Evolutionary conservation across 2,329 filamentous ascomycete species (phyloP).

Genomic region (Colletotrichum aenigma): DNA sequence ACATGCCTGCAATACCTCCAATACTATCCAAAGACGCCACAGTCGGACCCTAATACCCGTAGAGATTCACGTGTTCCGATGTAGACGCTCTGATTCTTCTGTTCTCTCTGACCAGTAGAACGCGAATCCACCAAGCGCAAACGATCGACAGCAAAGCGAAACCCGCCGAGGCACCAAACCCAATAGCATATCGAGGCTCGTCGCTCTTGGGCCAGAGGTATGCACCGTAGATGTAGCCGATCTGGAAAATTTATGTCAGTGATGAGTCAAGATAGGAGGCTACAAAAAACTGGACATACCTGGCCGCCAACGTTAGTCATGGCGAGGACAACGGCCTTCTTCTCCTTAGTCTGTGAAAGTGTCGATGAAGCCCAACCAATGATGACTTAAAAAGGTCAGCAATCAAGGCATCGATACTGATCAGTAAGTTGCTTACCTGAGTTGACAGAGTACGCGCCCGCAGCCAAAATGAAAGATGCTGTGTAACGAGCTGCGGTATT

Average conservation of each 20-base stretch:
- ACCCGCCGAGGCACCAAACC: conserved; percentile 47
- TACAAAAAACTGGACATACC: neutral
- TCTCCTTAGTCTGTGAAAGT: conserved; percentile 51
- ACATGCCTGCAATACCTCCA: fast-evolving
- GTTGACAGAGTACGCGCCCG: conserved; percentile 45
- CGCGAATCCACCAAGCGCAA: conserved; percentile 47
- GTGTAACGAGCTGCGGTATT: conserved; percentile 44
- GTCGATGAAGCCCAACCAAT: conserved; percentile 50
- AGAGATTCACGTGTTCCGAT: conserved; percentile 37
- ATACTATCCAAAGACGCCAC: neutral
- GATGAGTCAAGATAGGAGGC: too few species aligned
- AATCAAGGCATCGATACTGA: fast-evolving
- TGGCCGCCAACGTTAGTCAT: conserved; percentile 53
- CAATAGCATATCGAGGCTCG: conserved; percentile 48
- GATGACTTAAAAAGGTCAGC: conserved; percentile 33
- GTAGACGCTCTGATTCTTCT: conserved; percentile 38
- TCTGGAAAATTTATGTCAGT: conserved; percentile 22
- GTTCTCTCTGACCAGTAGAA: conserved; percentile 45
- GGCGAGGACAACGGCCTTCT: conserved; percentile 50
- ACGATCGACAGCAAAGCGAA: conserved; percentile 40
- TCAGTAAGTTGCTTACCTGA: neutral
- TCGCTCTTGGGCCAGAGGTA: conserved; percentile 53
- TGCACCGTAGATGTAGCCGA: conserved; percentile 54
- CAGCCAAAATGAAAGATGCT: conserved; percentile 45
- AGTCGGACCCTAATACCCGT: conserved; percentile 34